These are phyloP conservation scores for Cercophora sp. DNA, from an alignment of 495 filamentous ascomycete species.

Conservation along the genomic window DNA sequence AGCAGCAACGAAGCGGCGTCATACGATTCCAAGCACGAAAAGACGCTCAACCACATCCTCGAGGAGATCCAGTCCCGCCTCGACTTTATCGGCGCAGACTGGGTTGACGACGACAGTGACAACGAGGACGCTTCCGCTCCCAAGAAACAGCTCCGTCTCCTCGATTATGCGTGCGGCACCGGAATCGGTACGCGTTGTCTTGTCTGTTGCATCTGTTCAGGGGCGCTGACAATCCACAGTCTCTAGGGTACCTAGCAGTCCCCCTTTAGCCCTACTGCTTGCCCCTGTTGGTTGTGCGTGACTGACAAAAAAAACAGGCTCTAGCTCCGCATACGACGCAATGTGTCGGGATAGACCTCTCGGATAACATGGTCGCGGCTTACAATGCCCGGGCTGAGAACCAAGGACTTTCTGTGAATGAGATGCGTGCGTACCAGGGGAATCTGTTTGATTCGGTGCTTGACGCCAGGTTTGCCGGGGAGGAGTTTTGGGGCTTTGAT, in stretches of 20 bases:
- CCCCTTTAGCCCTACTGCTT: too few relatives aligned
- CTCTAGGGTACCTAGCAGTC: conserved; percentile 4
- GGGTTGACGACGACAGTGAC: conserved; percentile 35
- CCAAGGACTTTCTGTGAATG: conserved; percentile 42
- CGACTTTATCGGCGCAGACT: conserved; percentile 60
- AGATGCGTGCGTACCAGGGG: conserved; percentile 55
- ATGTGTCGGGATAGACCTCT: conserved; percentile 63
- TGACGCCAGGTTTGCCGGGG: too few relatives aligned
- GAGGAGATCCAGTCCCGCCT: conserved; percentile 48
- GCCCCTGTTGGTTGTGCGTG: neutral
- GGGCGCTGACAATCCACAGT: neutral
- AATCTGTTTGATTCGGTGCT: too few relatives aligned
- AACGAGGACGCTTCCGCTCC: conserved; percentile 21
- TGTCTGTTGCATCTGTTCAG: conserved; percentile 17
- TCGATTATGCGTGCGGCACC: conserved; percentile 77
- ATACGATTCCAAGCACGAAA: conserved; percentile 40
- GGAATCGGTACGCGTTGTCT: conserved; percentile 44
- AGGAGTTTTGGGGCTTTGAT: conserved; percentile 58
- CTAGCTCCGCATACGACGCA: conserved; percentile 58
- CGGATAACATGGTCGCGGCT: conserved; percentile 58
- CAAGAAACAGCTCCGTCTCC: conserved; percentile 50
- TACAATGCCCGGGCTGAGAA: conserved; percentile 51
- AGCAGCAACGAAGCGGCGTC: conserved; percentile 29
- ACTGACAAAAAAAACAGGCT: conserved; percentile 36
- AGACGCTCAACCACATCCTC: conserved; percentile 35